Evolutionary conservation across 345 rosid genomes (phyloP).

Genomic region (Eucalyptus curtisii): DNA sequence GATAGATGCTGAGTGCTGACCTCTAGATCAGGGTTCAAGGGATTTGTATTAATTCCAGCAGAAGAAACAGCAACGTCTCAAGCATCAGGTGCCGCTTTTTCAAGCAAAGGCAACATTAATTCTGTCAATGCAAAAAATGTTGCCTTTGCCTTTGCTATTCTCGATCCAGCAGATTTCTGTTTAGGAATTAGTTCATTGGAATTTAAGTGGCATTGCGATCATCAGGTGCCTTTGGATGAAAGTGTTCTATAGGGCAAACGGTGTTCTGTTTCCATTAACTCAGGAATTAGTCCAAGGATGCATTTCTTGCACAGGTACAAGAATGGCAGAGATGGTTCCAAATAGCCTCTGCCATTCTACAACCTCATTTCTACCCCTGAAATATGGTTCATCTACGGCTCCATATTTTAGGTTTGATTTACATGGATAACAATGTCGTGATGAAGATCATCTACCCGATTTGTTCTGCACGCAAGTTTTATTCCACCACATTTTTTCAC

Average conservation of each 20-base stretch:
- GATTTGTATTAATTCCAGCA: constrained; percentile 73
- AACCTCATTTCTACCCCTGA: too few species aligned
- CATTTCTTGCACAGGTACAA: background rate
- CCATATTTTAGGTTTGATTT: background rate
- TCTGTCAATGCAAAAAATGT: constrained; percentile 45
- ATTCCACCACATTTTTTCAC: background rate
- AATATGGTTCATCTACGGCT: too few species aligned
- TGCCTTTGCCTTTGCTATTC: too few species aligned
- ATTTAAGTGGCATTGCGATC: background rate
- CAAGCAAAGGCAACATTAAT: constrained; percentile 60
- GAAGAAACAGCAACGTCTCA: constrained; percentile 78
- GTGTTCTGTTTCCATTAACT: background rate
- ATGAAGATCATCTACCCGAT: background rate
- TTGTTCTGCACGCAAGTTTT: background rate
- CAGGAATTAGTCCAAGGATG: background rate
- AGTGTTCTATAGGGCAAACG: background rate
- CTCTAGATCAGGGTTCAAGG: constrained; percentile 78
- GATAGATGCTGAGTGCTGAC: constrained; percentile 3
- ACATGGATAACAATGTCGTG: background rate
- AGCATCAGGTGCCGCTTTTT: constrained; percentile 73
- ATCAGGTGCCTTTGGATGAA: background rate
- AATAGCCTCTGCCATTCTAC: too few species aligned
- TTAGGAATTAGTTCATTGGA: background rate
- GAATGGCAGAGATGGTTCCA: background rate
- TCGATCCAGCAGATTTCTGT: background rate